Base-by-base conservation (phyloP, 495 filamentous ascomycete genomes). In the Penicillium ochrochloron region DNA sequence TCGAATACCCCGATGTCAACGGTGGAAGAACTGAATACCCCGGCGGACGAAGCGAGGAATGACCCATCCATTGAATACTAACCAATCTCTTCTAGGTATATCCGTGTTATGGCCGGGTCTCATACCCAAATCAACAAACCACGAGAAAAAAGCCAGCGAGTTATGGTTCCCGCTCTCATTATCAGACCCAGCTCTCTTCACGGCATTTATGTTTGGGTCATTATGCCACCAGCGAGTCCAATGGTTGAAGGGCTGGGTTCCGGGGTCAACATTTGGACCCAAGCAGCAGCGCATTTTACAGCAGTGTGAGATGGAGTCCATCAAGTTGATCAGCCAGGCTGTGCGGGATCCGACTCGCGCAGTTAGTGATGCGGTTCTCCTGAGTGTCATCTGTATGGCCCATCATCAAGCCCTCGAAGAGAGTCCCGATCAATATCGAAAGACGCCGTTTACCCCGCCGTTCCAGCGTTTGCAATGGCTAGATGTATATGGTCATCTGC, bases 381-480 rank as follows among this genome's bases (percentile, higher is more conserved):
- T 79, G 5, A 78, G 76, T 37, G 77, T 81, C 0, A 72, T 80
- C 19, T 78, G 76, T 53, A 77, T 81, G 77, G 76, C 76, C 12
- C 76, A 81, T 64, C 78, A 78, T 62, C 68, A 66, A n/a, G 68
- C 75, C 0, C 66, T 73, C 12, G 62, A 73, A 12, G 58, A 55
- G 17, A 35, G 53, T 6, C 17, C 46, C 15, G 61, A 64, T 9
- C 61, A 35, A 7, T 55, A 68, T 60, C 61, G 58, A 25, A 66
- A 34, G 17, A 75, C 67, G 1, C 77, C 79, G 10, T 80, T 80
- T 31, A 68, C 69, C 23, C 66, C 78, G 1, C 79, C 79, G 0
- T 70, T 80, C 59, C 78, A 71, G 54, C 72, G 73, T 9, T 59
- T 82, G 33, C 79, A 82, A 46, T 82, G 77, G 79, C 57, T 82